Percentiles rank a stretch among this genome's conserved stretches.
Conservation (phyloP, 148 eudicot genomes). For the Rhododendron simsii region DNA sequence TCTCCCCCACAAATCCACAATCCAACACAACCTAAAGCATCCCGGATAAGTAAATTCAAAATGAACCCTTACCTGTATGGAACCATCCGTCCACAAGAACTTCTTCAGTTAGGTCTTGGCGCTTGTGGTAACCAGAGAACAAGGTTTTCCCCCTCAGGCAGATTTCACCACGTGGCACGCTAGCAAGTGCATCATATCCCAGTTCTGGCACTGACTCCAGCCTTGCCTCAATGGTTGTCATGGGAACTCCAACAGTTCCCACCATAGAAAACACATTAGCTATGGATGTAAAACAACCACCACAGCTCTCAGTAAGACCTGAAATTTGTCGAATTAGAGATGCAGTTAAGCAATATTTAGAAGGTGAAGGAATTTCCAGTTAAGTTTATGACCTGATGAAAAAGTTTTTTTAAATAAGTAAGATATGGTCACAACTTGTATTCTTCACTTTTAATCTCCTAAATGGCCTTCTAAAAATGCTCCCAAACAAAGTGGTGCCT, state of each 20-base stretch:
- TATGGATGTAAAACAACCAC: conserved; percentile 78
- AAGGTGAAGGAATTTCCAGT: not conserved
- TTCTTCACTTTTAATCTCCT: not conserved
- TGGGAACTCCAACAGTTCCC: conserved; percentile 88
- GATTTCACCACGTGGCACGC: conserved; percentile 85
- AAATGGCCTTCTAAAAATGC: not conserved
- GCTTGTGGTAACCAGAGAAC: conserved; percentile 93
- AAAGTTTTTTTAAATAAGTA: not conserved
- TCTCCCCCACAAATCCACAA: not conserved
- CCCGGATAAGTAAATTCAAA: not conserved
- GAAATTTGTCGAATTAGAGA: not conserved
- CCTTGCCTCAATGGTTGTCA: conserved; percentile 82
- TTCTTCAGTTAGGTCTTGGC: conserved; percentile 63
- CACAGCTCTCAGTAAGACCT: conserved; percentile 97
- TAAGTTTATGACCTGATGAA: not conserved
- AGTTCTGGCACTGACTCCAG: conserved; percentile 94
- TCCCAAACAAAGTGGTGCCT: not conserved
- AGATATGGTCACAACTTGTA: not conserved
- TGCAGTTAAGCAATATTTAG: not conserved
- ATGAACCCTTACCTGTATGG: conserved; percentile 66
- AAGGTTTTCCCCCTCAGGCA: conserved; percentile 82
- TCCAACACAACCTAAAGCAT: not conserved
- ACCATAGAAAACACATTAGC: conserved; percentile 73
- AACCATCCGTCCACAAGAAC: conserved; percentile 90
- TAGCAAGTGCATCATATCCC: conserved; percentile 79